Conservation (phyloP, 257 asterid genomes). For the Linaria vulgaris region DNA sequence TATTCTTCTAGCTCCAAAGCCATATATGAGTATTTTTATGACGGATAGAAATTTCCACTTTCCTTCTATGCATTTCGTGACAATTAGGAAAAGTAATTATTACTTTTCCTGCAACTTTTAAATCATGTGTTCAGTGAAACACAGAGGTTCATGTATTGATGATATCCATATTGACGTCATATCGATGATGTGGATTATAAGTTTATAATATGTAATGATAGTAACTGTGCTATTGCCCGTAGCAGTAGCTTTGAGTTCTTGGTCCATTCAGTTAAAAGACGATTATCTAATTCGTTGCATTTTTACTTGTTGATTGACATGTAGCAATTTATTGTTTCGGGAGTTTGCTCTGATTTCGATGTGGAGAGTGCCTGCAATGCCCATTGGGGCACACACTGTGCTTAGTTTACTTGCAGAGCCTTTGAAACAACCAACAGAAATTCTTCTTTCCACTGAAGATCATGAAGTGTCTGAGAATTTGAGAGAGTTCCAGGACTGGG, state of each 20-base stretch:
- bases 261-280: constrained; percentile 2
- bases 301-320: constrained; percentile 27
- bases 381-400: constrained; percentile 89
- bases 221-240: background rate
- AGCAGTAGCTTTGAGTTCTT: background rate
- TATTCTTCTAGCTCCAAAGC: constrained; percentile 21
- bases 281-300: constrained; percentile 1
- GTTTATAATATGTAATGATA: background rate
- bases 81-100: constrained; percentile 7
- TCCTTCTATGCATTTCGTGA: constrained; percentile 4
- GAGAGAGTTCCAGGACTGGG: constrained; percentile 98
- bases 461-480: constrained; percentile 61
- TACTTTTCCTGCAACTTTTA: constrained; percentile 1
- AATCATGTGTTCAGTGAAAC: background rate
- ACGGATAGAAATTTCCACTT: constrained; percentile 11
- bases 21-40: constrained; percentile 9
- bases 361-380: constrained; percentile 97
- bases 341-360: constrained; percentile 94
- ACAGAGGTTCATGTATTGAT: background rate
- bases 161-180: background rate
- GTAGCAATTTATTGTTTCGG: constrained; percentile 88
- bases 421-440: constrained; percentile 71
- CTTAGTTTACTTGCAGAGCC: constrained; percentile 98
- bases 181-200: background rate
- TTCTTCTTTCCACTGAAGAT: constrained; percentile 57